Base-by-base conservation (phyloP, 2,329 filamentous ascomycete species). In the Aspergillus jensenii region DNA sequence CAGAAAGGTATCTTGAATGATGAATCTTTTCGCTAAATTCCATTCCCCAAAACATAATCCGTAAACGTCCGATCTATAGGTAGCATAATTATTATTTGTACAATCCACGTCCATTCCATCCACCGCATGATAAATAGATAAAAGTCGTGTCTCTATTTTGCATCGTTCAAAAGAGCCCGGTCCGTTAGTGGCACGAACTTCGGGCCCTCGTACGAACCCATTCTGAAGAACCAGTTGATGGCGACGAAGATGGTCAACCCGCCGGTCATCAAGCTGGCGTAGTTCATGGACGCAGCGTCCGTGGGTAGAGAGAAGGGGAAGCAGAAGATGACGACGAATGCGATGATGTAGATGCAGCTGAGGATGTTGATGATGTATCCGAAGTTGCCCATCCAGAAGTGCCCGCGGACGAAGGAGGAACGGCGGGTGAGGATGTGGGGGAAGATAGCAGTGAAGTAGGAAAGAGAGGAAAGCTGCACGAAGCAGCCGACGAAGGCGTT, bases 311-410 rank as follows among this genome's bases (percentile, higher is more conserved):
- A 67, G 59, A 77, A 82, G 0, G 82, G 84, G 74, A 87, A 86
- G 66, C 82, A 85, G 71, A 83, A 87, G 58, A 87, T 81, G n/a
- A 84, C 74, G 53, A 83, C 76, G 62, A 86, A 86, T 19, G 84
- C 72, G 1, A 78, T 65, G 55, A 86, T 85, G 53, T 85, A 81
- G 41, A 80, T 64, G 15, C 83, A 81, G 6, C 82, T 75, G 4
- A 80, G 61, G 11, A 71, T 56, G 62, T 86, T 86, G 64, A 86
- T 66, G 2, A 72, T 59, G 41, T 73, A 80, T 1, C 84, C 84
- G n/a, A 78, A 67, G 5, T 67, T 74, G 8, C 82, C 81, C 66
- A 86, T 78, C 63, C 79, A 78, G 69, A 87, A 87, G 1, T 79
- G 78, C 0, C 83, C 84, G 1, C 71, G 70, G 4, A 77, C 77